Percentiles rank a stretch among this genome's conserved stretches.
These are phyloP conservation scores for Purshia tridentata DNA, from an alignment of 306 rosid species.

Conservation along the genomic window DNA sequence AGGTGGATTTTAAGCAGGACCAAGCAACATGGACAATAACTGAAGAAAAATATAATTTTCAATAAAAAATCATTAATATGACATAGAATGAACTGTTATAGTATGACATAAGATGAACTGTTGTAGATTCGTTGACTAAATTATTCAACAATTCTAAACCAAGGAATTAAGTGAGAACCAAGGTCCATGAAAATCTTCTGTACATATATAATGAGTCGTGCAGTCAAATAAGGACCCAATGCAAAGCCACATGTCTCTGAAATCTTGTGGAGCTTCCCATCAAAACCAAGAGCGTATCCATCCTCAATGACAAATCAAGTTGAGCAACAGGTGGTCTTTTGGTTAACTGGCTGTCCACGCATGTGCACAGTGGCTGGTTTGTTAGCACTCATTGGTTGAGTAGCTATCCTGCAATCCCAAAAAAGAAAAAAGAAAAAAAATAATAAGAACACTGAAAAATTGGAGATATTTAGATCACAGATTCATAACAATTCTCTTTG, in stretches of 20 bases:
- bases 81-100: background rate
- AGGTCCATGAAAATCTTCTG: background rate
- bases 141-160: background rate
- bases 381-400: constrained; percentile 56
- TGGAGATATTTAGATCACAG: background rate
- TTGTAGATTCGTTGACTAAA: background rate
- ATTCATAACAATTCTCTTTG: background rate
- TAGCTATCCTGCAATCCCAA: constrained; percentile 57
- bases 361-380: constrained; percentile 62
- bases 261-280: background rate
- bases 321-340: constrained; percentile 73
- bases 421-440: background rate
- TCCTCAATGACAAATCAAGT: constrained; percentile 13
- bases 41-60: background rate
- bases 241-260: background rate
- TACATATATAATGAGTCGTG: background rate
- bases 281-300: background rate
- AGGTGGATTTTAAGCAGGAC: too few relatives aligned
- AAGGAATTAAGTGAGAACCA: background rate
- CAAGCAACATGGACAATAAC: too few relatives aligned
- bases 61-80: too few relatives aligned
- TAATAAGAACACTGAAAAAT: background rate
- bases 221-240: background rate
- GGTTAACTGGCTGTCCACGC: constrained; percentile 71
- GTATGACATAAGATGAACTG: background rate